Evolutionary conservation across 2,329 filamentous ascomycete genomes (phyloP).

Genomic region (Verruconis gallopava): DNA sequence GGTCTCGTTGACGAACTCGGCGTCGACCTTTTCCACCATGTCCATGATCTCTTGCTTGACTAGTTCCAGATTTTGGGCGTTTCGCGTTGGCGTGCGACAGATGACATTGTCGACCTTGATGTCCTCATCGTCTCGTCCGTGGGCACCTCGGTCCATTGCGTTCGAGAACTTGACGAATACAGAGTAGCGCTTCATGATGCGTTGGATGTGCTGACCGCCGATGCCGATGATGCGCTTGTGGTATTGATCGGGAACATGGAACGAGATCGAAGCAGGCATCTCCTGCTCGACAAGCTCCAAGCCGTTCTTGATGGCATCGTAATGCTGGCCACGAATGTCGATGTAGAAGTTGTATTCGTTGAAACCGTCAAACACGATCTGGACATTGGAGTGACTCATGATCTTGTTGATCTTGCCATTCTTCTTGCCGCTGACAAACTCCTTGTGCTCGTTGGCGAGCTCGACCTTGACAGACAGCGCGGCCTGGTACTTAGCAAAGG

Average conservation of each 20-base stretch:
- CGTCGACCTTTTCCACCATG: slow-evolving; percentile 97
- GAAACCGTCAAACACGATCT: slow-evolving; percentile 98
- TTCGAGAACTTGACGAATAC: slow-evolving; percentile 99
- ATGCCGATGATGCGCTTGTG: slow-evolving; percentile 99
- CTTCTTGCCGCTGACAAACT: slow-evolving; percentile 98
- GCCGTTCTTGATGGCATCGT: slow-evolving; percentile 89
- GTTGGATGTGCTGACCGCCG: slow-evolving; percentile 94
- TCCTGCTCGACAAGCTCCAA: slow-evolving; percentile 91
- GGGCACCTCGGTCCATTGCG: slow-evolving; percentile 90
- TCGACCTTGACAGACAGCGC: slow-evolving; percentile 97
- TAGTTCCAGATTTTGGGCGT: slow-evolving; percentile 89
- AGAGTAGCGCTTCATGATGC: slow-evolving; percentile 99
- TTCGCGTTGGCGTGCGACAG: slow-evolving; percentile 90
- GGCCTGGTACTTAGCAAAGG: slow-evolving; percentile 61
- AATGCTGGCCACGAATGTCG: slow-evolving; percentile 82
- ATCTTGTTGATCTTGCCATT: slow-evolving; percentile 99
- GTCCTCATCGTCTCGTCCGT: slow-evolving; percentile 92
- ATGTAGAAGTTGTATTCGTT: slow-evolving; percentile 99
- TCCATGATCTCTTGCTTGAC: slow-evolving; percentile 99
- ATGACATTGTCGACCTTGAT: slow-evolving; percentile 99
- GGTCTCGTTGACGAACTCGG: slow-evolving; percentile 88
- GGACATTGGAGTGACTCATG: slow-evolving; percentile 98
- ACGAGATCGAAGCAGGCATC: slow-evolving; percentile 98
- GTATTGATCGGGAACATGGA: slow-evolving; percentile 97
- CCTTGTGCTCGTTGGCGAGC: slow-evolving; percentile 97